These are phyloP conservation scores for Lathyrus tuberosus DNA, from an alignment of 306 rosid genomes.

Conservation along the genomic window DNA sequence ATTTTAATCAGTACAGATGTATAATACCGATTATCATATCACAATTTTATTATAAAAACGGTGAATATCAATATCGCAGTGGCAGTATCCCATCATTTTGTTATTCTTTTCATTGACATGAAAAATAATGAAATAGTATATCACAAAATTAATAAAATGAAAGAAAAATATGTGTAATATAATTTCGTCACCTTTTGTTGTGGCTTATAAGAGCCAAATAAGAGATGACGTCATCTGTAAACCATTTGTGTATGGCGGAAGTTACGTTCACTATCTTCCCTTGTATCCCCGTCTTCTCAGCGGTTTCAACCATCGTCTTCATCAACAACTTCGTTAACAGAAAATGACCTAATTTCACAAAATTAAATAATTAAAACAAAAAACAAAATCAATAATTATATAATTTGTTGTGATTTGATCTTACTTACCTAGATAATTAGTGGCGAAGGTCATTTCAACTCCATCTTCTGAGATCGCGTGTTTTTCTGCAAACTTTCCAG, in stretches of 20 bases:
- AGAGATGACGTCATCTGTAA: slow-evolving; percentile 64
- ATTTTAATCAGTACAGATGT: too few species aligned
- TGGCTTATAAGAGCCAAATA: slow-evolving; percentile 69
- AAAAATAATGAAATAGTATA: too few species aligned
- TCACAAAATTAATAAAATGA: background rate
- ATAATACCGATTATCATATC: too few species aligned
- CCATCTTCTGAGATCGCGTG: slow-evolving; percentile 84
- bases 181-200: slow-evolving; percentile 47
- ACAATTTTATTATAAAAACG: too few species aligned
- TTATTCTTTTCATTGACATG: too few species aligned
- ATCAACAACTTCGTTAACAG: slow-evolving; percentile 68
- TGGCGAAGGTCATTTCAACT: slow-evolving; percentile 89
- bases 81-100: too few species aligned
- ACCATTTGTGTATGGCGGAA: slow-evolving; percentile 79
- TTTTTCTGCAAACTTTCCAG: slow-evolving; percentile 79
- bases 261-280: slow-evolving; percentile 89
- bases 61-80: too few species aligned
- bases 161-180: background rate
- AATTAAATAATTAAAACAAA: background rate
- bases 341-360: slow-evolving; percentile 66
- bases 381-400: background rate
- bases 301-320: slow-evolving; percentile 72
- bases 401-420: background rate
- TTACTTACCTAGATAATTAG: slow-evolving; percentile 68
- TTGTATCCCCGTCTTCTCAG: slow-evolving; percentile 58